phyloP scores from a whole-genome alignment of 805 yeast genomes.

The Jamesozyma hellenica region DNA sequence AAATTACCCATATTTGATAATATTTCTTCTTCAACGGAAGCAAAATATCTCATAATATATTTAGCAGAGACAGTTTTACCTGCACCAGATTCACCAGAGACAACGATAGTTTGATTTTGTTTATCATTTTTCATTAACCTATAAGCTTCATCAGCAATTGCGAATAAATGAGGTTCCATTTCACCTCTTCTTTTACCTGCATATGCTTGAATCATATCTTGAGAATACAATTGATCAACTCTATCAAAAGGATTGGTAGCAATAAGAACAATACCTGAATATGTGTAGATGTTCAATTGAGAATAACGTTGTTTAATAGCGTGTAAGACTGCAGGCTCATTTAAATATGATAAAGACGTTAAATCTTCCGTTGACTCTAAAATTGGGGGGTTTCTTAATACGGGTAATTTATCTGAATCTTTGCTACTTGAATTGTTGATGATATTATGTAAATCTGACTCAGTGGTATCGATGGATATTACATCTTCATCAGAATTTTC shows the following conservation, averaged over 20 bases:
- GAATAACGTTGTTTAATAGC: constrained; percentile 85
- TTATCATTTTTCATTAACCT: constrained; percentile 83
- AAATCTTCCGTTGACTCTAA: constrained; percentile 91
- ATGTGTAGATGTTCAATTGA: constrained; percentile 86
- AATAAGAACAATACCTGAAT: constrained; percentile 91
- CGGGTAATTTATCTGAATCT: constrained; percentile 42
- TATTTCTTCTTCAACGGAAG: constrained; percentile 64
- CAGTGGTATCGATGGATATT: constrained; percentile 39
- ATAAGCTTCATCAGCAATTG: constrained; percentile 96
- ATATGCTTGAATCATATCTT: constrained; percentile 88
- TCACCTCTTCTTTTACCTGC: constrained; percentile 91
- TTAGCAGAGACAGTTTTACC: constrained; percentile 97
- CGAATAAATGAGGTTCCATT: constrained; percentile 92
- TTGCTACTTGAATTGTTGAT: neutral
- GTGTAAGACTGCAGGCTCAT: constrained; percentile 93
- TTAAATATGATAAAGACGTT: constrained; percentile 81
- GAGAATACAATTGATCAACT: constrained; percentile 82
- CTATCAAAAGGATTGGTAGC: constrained; percentile 94
- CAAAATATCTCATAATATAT: constrained; percentile 94
- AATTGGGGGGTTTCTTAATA: constrained; percentile 82
- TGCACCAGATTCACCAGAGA: constrained; percentile 96
- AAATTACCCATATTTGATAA: constrained; percentile 30
- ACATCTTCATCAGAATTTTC: constrained; percentile 37
- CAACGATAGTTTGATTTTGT: constrained; percentile 89
- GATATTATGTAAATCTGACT: constrained; percentile 9